A percentile compares a stretch with the other conserved stretches of the same genome.
phyloP scores from a whole-genome alignment of 352 stramenopile genomes.

The Globisporangium irregulare region DNA sequence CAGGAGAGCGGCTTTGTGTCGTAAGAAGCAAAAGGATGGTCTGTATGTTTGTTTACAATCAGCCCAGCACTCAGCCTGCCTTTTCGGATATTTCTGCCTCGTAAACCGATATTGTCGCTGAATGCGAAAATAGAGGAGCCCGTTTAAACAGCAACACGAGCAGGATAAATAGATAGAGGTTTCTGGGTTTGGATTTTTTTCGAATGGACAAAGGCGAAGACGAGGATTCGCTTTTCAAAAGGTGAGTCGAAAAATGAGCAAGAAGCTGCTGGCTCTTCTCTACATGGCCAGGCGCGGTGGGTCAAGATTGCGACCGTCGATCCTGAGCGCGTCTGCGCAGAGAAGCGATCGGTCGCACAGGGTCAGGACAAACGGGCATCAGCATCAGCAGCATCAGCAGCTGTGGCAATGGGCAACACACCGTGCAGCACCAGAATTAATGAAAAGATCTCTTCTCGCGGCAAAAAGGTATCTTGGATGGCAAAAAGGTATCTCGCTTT shows the following conservation, averaged over 20 bases:
- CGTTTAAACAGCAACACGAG: too few relatives aligned
- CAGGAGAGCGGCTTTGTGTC: too few relatives aligned
- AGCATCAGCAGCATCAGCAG: background rate
- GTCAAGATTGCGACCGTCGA: background rate
- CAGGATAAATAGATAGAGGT: too few relatives aligned
- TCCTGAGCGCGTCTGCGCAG: background rate
- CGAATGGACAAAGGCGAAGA: background rate
- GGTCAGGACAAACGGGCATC: slow-evolving; percentile 8
- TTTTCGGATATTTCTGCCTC: too few relatives aligned
- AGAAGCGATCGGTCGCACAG: slow-evolving; percentile 1
- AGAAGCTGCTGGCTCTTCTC: background rate
- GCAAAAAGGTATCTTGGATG: background rate
- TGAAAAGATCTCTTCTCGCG: background rate
- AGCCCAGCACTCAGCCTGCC: too few relatives aligned
- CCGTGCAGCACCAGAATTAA: background rate
- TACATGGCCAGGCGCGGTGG: background rate
- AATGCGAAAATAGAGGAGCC: too few relatives aligned
- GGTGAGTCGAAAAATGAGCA: background rate
- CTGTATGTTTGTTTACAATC: too few relatives aligned
- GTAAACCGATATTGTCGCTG: too few relatives aligned
- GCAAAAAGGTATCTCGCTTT: background rate
- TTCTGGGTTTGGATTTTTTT: background rate
- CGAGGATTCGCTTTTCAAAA: background rate
- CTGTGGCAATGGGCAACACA: background rate
- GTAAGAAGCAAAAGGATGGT: too few relatives aligned